Base-by-base conservation (phyloP, 306 rosid species). In the Chamaecrista fasciculata region DNA sequence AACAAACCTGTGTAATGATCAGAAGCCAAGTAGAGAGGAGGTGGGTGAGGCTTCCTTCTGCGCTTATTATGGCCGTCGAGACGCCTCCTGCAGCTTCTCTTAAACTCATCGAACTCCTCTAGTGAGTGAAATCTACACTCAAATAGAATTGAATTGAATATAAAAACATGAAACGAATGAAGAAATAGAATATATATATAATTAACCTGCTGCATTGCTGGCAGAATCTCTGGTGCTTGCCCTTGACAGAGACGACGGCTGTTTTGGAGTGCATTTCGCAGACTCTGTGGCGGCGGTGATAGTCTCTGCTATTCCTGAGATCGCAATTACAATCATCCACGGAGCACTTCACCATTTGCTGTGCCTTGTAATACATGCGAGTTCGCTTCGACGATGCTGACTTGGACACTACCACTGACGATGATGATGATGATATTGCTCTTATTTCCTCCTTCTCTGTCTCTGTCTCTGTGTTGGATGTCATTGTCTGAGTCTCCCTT, bases 121-220 rank as follows among this genome's bases (percentile, higher is more conserved):
- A 59, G 28, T 8, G 65, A 59, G 0, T 59, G 65, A 59, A 59
- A 59, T 59, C 65, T 59, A 1, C 46, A 34, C 5, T 6, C 6
- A 2, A 36, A 4, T 36, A 6, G 24, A 2, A 29, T n/a, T n/a
- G n/a, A n/a, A n/a, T n/a, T n/a, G n/a, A n/a, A n/a, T n/a, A n/a
- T n/a, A n/a, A n/a, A n/a, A n/a, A n/a, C n/a, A n/a, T n/a, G n/a
- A n/a, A 5, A 29, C 2, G 2, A 29, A 29, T 29, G 2, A 29
- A 29, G 34, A 29, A 29, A 29, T 2, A 29, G 4, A 2, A 28
- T 28, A 28, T 28, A 28, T 28, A 28, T 28, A 28, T 28, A 28
- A 28, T 24, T 0, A 6, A 58, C 65, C 46, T 59, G 46, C 65
- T 59, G 46, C 65, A 59, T 34, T 59, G 65, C 46, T 59, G 65